These are phyloP conservation scores for Globisporangium alternatum DNA, from an alignment of 352 stramenopile genomes.

Conservation along the genomic window DNA sequence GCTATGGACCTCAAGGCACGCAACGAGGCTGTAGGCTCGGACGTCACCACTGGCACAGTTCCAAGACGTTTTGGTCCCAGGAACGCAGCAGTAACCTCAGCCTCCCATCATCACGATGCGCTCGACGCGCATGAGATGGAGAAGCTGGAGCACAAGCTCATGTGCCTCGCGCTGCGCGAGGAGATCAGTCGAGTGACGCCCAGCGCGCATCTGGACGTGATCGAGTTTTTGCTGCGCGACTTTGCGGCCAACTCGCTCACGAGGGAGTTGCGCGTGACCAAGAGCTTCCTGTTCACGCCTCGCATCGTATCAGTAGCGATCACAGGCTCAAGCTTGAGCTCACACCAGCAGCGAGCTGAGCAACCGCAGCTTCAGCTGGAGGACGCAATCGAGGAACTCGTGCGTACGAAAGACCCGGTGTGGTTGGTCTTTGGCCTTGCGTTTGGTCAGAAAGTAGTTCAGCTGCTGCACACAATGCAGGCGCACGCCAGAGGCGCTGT, in stretches of 20 bases:
- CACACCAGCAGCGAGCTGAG: neutral
- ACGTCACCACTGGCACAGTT: neutral
- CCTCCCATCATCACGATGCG: neutral
- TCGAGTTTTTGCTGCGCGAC: constrained; percentile 47
- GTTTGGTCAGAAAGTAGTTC: constrained; percentile 40
- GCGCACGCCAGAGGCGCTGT: constrained; percentile 18
- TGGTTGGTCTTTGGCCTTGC: constrained; percentile 30
- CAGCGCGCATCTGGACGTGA: constrained; percentile 20
- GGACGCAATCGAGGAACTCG: constrained; percentile 25
- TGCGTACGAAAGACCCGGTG: constrained; percentile 18
- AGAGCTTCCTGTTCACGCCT: constrained; percentile 17
- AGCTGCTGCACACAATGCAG: constrained; percentile 41
- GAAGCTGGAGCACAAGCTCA: constrained; percentile 34
- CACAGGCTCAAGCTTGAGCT: neutral
- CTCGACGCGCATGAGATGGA: constrained; percentile 25
- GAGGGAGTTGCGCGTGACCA: constrained; percentile 24
- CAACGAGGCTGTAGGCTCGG: neutral
- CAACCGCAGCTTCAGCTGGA: constrained; percentile 20
- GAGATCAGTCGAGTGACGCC: constrained; percentile 21
- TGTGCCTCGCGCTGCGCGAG: constrained; percentile 42
- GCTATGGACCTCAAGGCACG: constrained; percentile 23
- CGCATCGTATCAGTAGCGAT: neutral
- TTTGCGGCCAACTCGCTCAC: constrained; percentile 24
- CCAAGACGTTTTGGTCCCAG: neutral
- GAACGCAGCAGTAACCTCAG: neutral